A percentile compares a stretch with the other conserved stretches of the same genome.
Evolutionary conservation across 257 asterid species (phyloP).

Genomic region (Echium plantagineum): DNA sequence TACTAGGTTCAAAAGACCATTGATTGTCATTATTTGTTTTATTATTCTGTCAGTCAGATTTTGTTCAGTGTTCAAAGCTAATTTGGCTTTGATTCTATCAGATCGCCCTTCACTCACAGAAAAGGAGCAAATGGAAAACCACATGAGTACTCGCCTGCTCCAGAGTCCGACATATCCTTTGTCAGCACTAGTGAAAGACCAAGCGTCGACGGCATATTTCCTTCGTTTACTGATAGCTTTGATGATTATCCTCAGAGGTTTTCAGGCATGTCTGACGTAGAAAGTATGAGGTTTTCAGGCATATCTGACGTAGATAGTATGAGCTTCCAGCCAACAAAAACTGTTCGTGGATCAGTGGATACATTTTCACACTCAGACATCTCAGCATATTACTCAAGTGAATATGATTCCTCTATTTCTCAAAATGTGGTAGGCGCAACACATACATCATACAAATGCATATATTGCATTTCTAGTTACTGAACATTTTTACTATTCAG

Average conservation of each 20-base stretch:
- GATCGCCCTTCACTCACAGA: slow-evolving; percentile 78
- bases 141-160: slow-evolving; percentile 42
- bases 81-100: slow-evolving; percentile 17
- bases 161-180: slow-evolving; percentile 77
- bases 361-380: slow-evolving; percentile 31
- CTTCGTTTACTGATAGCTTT: slow-evolving; percentile 34
- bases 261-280: no score
- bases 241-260: slow-evolving; percentile 60
- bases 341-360: slow-evolving; percentile 47
- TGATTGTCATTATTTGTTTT: no score
- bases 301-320: slow-evolving; percentile 42
- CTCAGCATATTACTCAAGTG: slow-evolving; percentile 22
- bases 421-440: slow-evolving; percentile 34
- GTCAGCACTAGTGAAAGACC: slow-evolving; percentile 51
- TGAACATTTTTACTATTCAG: background rate
- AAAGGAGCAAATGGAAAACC: slow-evolving; percentile 66
- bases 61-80: slow-evolving; percentile 3
- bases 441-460: background rate
- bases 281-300: no score
- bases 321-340: background rate
- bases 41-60: background rate
- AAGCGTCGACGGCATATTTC: slow-evolving; percentile 48
- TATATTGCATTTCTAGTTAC: background rate
- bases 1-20: no score
- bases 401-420: slow-evolving; percentile 30